Percentiles rank a stretch among this genome's conserved stretches.
phyloP scores from a whole-genome alignment of 768 basidiomycete species.

The Coprinopsis marcescibilis region DNA sequence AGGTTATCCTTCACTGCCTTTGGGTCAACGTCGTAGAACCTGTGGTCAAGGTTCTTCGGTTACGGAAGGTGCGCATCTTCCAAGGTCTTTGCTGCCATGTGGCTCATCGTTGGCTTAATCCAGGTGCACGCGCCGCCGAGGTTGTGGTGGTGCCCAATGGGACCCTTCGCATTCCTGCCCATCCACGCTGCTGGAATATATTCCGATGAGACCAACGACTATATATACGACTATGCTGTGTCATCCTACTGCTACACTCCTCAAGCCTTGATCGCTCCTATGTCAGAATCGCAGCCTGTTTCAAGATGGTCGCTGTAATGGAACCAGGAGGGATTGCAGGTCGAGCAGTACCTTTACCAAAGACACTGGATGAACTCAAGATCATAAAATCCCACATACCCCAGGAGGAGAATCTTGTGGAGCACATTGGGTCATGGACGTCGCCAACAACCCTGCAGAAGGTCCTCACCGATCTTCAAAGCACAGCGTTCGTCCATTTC shows the following conservation, averaged over 20 bases:
- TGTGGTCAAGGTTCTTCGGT: neutral
- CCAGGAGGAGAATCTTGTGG: too few relatives aligned
- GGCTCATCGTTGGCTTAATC: neutral
- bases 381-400: too few relatives aligned
- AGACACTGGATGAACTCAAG: too few relatives aligned
- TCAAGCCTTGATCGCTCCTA: neutral
- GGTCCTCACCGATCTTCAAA: too few relatives aligned
- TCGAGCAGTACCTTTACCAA: too few relatives aligned
- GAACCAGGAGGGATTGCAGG: too few relatives aligned
- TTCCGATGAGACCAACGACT: neutral
- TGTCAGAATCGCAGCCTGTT: neutral
- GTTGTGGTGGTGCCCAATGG: neutral
- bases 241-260: neutral
- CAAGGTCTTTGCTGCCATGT: neutral
- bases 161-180: neutral
- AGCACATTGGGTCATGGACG: too few relatives aligned
- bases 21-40: neutral
- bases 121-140: neutral
- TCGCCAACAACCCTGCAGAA: too few relatives aligned
- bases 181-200: neutral
- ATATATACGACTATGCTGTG: neutral
- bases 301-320: slow-evolving; percentile 2
- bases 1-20: neutral
- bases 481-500: too few relatives aligned
- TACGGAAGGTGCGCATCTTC: neutral